phyloP scores from a whole-genome alignment of 2,329 filamentous ascomycete species.

The Huntiella decipiens region DNA sequence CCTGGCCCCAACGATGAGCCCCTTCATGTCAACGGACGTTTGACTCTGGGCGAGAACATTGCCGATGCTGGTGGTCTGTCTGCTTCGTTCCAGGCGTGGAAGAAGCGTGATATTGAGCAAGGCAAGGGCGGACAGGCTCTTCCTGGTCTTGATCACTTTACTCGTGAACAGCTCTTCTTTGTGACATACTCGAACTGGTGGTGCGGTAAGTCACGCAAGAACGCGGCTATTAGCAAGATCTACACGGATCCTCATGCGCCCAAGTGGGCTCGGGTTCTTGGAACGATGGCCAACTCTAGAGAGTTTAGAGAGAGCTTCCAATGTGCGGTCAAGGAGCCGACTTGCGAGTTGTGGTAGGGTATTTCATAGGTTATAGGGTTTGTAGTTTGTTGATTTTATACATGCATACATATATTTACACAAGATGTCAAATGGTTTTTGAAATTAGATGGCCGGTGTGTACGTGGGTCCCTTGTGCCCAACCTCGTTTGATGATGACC shows the following conservation, averaged over 20 bases:
- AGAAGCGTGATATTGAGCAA: constrained; percentile 29
- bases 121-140: constrained; percentile 30
- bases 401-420: background rate
- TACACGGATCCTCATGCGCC: constrained; percentile 49
- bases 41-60: constrained; percentile 52
- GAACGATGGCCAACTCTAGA: constrained; percentile 46
- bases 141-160: constrained; percentile 42
- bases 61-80: constrained; percentile 49
- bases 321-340: constrained; percentile 45
- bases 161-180: constrained; percentile 52
- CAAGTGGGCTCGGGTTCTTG: constrained; percentile 38
- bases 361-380: constrained; percentile 83
- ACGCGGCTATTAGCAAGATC: constrained; percentile 35
- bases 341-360: constrained; percentile 62
- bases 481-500: too few species aligned
- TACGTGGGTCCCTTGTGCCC: too few species aligned
- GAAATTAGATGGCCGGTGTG: background rate
- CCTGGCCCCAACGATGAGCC: constrained; percentile 18
- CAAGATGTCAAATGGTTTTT: background rate
- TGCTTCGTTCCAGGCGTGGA: constrained; percentile 46
- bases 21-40: constrained; percentile 44
- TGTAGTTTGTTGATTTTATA: background rate
- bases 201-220: constrained; percentile 45
- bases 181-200: constrained; percentile 44
- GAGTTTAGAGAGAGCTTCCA: constrained; percentile 50